Base-by-base conservation (phyloP, 139 green algal genomes). In the Yamagishiella unicocca region DNA sequence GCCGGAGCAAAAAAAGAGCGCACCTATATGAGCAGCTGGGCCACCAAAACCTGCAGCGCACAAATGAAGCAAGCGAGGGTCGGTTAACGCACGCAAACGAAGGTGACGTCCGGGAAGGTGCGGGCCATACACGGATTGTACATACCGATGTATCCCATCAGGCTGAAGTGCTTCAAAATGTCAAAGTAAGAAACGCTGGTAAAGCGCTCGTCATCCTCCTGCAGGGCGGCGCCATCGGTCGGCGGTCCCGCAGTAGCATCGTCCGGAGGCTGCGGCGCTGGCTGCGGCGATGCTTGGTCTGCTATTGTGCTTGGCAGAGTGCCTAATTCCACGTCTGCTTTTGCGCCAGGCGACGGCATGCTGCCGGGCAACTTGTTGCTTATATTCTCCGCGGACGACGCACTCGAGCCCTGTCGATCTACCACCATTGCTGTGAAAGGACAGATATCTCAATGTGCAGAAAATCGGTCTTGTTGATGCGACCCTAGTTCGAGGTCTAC, bases 21-120 rank as follows among this genome's bases (percentile, higher is more conserved):
- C 40, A 53, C 86, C 96, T 38, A 98, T 95, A 89, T 98, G 96
- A 4, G 96, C 95, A 1, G 95, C 90, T 14, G 96, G 96, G 21
- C 96, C 96, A 27, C 95, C 95, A 67, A 97, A 97, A 1, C 93
- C 95, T 80, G 72, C 37, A 38, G 29, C 9, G 42, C 42, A 38
- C 1, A 74, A 45, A 33, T 14, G 37, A 35, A 14, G 33, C 0
- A 2, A 78, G 70, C 2, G 40, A 14, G 42, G 70, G 70, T 27
- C 19, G 25, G 2, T 75, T 55, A 55, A 4, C 17, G 4, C 38
- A 55, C 7, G 25, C 12, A 12, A 78, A 29, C 21, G 22, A 14
- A 27, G 42, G 46, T 5, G 10, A n/a, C 5, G 38, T 10, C 10
- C 62, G 31, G 2, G 29, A 40, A 35, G 31, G 29, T n/a, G 62